Evolutionary conservation across 202 grass and related monocot genomes (phyloP).

Genomic region (Dendrocalamus latiflorus): DNA sequence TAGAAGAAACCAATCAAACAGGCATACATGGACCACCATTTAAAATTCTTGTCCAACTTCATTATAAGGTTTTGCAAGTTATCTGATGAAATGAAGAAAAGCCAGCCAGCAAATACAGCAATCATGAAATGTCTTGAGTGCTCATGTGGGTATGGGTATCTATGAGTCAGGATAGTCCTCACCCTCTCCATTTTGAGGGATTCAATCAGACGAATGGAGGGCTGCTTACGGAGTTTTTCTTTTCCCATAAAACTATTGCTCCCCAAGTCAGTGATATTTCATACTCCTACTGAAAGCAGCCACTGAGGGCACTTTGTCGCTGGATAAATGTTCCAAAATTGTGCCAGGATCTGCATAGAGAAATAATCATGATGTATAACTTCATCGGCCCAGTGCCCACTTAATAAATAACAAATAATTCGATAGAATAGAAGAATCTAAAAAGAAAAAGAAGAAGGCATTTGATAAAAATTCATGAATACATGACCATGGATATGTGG

Average conservation of each 20-base stretch:
- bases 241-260: slow-evolving; percentile 32
- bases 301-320: not conserved
- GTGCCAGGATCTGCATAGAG: slow-evolving; percentile 23
- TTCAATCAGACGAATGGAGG: slow-evolving; percentile 59
- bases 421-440: not conserved
- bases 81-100: slow-evolving; percentile 88
- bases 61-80: slow-evolving; percentile 82
- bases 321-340: slow-evolving; percentile 3
- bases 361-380: slow-evolving; percentile 2
- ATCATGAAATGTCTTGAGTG: slow-evolving; percentile 85
- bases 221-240: slow-evolving; percentile 47
- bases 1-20: slow-evolving; percentile 98
- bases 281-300: not conserved
- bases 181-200: slow-evolving; percentile 87
- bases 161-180: slow-evolving; percentile 70
- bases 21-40: slow-evolving; percentile 99
- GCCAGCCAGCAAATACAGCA: slow-evolving; percentile 64
- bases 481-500: not conserved
- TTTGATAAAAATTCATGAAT: not conserved
- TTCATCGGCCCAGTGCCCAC: not conserved
- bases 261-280: slow-evolving; percentile 13
- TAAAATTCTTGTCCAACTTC: slow-evolving; percentile 97
- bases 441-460: not conserved
- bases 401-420: not conserved
- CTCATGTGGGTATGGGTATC: slow-evolving; percentile 85